Conservation (phyloP, 305 asterid species). For the Fraxinus dipetala region DNA sequence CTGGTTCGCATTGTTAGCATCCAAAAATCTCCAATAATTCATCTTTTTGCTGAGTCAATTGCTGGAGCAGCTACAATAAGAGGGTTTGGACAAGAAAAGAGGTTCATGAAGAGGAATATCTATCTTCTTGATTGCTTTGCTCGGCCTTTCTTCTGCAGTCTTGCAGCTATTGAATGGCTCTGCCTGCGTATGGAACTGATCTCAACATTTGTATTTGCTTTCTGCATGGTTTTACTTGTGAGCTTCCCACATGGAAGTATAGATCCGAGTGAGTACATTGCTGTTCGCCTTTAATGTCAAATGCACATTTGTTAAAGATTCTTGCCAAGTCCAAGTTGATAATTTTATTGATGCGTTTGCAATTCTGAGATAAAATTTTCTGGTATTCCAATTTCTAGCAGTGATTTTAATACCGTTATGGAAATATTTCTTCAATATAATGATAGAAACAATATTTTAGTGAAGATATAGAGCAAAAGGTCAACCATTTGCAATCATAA, state of each 20-base stretch:
- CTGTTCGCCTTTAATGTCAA: slow-evolving; percentile 6
- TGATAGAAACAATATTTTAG: not conserved
- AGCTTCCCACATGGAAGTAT: slow-evolving; percentile 92
- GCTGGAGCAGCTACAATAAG: slow-evolving; percentile 98
- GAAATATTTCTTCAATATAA: not conserved
- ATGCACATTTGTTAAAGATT: not conserved
- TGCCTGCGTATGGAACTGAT: slow-evolving; percentile 97
- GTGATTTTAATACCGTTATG: not conserved
- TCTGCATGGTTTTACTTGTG: slow-evolving; percentile 94
- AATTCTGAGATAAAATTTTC: not conserved
- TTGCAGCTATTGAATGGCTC: slow-evolving; percentile 99
- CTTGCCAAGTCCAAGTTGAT: not conserved
- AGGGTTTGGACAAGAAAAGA: slow-evolving; percentile 96
- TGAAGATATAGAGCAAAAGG: slow-evolving; percentile 4
- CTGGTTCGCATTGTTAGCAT: slow-evolving; percentile 97
- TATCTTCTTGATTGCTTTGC: slow-evolving; percentile 97
- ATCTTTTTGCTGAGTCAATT: slow-evolving; percentile 89
- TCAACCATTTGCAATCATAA: not conserved
- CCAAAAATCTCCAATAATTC: slow-evolving; percentile 94
- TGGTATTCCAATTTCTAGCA: not conserved
- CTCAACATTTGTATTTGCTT: slow-evolving; percentile 91
- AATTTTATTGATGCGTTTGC: not conserved
- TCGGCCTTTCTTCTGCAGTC: slow-evolving; percentile 96
- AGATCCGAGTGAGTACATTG: slow-evolving; percentile 77
- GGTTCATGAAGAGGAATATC: slow-evolving; percentile 96